Percentiles rank a stretch among this genome's conserved stretches.
phyloP scores from a whole-genome alignment of 1,284 basidiomycete species.

The Marasmius oreades region DNA sequence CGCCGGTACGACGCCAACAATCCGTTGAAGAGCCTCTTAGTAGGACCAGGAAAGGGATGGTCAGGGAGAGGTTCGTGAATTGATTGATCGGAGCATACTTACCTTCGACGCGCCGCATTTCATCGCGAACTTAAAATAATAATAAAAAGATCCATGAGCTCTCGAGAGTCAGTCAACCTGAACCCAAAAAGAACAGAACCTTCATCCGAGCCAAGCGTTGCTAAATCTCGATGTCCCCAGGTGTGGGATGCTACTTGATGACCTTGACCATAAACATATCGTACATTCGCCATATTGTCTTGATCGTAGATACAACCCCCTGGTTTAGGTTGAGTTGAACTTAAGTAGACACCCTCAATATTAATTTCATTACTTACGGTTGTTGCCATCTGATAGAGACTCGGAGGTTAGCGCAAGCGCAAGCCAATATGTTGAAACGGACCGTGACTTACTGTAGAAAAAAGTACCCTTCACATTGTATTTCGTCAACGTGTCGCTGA shows the following conservation, averaged over 20 bases:
- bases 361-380: conserved; percentile 19
- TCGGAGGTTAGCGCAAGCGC: not conserved
- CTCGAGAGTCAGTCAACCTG: not conserved
- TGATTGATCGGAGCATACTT: conserved; percentile 9
- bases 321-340: conserved; percentile 11
- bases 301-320: conserved; percentile 40
- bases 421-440: not conserved
- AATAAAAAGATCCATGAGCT: not conserved
- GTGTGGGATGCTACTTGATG: conserved; percentile 43
- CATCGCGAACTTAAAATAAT: conserved; percentile 18
- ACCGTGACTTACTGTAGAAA: conserved; percentile 44
- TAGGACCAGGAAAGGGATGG: not conserved
- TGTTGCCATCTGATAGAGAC: conserved; percentile 20
- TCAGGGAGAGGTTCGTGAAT: no score
- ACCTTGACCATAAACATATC: conserved; percentile 34
- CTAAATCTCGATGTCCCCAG: conserved; percentile 35
- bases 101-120: conserved; percentile 7
- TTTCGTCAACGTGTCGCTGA: conserved; percentile 34
- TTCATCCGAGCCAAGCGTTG: conserved; percentile 31
- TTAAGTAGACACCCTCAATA: not conserved
- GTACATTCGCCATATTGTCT: conserved; percentile 28
- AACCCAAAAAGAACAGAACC: conserved; percentile 21
- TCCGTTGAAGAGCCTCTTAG: conserved; percentile 30
- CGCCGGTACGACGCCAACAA: conserved; percentile 29
- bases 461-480: conserved; percentile 48